A percentile compares a stretch with the other conserved stretches of the same genome.
Evolutionary conservation across 352 stramenopile species (phyloP).

Genomic region (Elongisporangium undulatum): DNA sequence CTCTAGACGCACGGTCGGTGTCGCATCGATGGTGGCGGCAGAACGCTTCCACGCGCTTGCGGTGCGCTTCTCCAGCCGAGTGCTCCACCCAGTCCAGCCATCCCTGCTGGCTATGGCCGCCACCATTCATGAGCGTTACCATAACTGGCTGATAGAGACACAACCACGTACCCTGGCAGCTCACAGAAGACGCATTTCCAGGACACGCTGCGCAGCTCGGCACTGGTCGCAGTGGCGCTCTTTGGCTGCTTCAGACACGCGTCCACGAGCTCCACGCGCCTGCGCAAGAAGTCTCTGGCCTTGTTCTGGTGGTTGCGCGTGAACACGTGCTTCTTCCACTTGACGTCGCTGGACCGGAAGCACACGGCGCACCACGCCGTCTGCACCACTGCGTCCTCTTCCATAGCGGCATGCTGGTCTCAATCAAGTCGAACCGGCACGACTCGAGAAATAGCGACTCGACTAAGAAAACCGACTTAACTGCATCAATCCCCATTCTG

Average conservation of each 20-base stretch:
- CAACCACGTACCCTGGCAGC: slow-evolving; percentile 9
- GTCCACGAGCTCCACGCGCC: slow-evolving; percentile 19
- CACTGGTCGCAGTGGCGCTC: not conserved
- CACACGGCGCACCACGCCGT: slow-evolving; percentile 51
- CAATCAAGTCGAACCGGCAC: not conserved
- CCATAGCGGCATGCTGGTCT: not conserved
- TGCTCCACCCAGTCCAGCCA: slow-evolving; percentile 26
- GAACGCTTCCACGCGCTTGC: slow-evolving; percentile 35
- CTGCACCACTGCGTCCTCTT: slow-evolving; percentile 23
- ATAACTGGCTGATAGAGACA: not conserved
- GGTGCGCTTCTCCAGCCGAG: slow-evolving; percentile 28
- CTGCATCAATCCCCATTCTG: not conserved
- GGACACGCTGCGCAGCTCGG: not conserved
- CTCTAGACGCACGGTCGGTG: slow-evolving; percentile 23
- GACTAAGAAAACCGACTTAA: not conserved
- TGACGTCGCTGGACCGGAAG: slow-evolving; percentile 49
- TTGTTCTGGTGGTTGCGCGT: slow-evolving; percentile 45
- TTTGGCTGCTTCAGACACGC: not conserved
- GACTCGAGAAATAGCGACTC: not conserved
- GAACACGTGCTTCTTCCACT: slow-evolving; percentile 73
- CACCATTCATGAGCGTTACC: not conserved
- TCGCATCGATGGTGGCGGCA: slow-evolving; percentile 57
- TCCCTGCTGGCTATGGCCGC: not conserved
- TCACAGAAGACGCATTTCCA: slow-evolving; percentile 44
- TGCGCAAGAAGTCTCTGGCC: slow-evolving; percentile 32